Conservation (phyloP, 345 rosid genomes). For the Luvunga scandens region DNA sequence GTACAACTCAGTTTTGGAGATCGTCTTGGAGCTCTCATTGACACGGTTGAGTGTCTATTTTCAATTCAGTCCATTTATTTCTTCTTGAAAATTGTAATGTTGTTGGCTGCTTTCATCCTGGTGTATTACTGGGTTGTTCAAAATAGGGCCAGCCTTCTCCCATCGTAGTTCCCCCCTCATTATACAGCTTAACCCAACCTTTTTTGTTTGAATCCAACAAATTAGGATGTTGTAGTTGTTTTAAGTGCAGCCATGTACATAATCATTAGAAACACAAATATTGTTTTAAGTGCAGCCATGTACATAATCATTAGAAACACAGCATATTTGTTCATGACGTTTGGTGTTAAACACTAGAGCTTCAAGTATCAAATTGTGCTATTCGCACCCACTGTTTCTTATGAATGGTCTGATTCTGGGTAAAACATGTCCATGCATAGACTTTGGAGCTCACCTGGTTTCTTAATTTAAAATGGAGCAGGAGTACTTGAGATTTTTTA, state of each 20-base stretch:
- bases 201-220: neutral
- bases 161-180: neutral
- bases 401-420: neutral
- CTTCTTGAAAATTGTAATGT: neutral
- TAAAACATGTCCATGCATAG: neutral
- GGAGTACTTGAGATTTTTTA: neutral
- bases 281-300: neutral
- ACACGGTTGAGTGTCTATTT: conserved; percentile 58
- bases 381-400: neutral
- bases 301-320: neutral
- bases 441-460: neutral
- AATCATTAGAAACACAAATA: neutral
- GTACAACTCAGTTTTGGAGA: conserved; percentile 95
- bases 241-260: neutral
- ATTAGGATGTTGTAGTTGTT: neutral
- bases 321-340: neutral
- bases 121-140: neutral
- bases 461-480: neutral
- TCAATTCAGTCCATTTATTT: neutral
- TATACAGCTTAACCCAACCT: neutral
- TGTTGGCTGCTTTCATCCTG: neutral
- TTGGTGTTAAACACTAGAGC: neutral
- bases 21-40: conserved; percentile 94
- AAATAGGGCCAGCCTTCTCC: neutral
- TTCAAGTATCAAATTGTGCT: neutral